A percentile compares a stretch with the other conserved stretches of the same genome.
These are phyloP conservation scores for Cucumis melo DNA, from an alignment of 306 rosid genomes.

Conservation along the genomic window DNA sequence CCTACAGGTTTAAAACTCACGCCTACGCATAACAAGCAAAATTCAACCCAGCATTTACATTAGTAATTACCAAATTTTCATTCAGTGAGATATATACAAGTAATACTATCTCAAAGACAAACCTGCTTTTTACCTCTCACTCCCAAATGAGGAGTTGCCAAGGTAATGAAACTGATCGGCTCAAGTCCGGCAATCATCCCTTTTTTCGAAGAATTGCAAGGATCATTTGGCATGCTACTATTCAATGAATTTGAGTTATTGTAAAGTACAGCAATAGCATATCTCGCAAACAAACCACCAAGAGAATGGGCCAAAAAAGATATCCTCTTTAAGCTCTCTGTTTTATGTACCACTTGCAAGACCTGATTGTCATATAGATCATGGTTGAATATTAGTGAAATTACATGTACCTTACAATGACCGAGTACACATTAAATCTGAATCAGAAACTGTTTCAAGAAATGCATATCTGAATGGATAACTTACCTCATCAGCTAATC, in stretches of 20 bases:
- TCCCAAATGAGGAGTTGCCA: slow-evolving; percentile 96
- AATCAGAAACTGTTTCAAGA: neutral
- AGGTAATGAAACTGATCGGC: slow-evolving; percentile 81
- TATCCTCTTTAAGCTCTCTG: slow-evolving; percentile 56
- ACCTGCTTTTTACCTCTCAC: slow-evolving; percentile 93
- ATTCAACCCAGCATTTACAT: neutral
- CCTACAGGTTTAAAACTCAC: neutral
- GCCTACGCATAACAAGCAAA: neutral
- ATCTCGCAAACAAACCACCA: slow-evolving; percentile 93
- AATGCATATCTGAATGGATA: slow-evolving; percentile 14
- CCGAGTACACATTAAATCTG: neutral
- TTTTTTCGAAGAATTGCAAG: slow-evolving; percentile 26
- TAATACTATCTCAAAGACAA: slow-evolving; percentile 17
- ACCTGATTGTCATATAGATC: slow-evolving; percentile 39
- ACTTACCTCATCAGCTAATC: slow-evolving; percentile 89
- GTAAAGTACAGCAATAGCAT: slow-evolving; percentile 63
- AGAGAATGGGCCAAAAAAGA: slow-evolving; percentile 93
- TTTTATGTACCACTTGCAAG: slow-evolving; percentile 62
- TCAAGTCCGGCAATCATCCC: slow-evolving; percentile 74
- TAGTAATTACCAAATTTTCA: neutral
- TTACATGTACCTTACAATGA: slow-evolving; percentile 14
- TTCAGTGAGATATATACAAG: slow-evolving; percentile 6
- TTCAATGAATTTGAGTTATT: slow-evolving; percentile 20
- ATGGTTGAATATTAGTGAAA: slow-evolving; percentile 11
- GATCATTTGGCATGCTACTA: slow-evolving; percentile 25